Evolutionary conservation across 83 land plant genomes (phyloP).

Genomic region (Isoetes engelmannii): DNA sequence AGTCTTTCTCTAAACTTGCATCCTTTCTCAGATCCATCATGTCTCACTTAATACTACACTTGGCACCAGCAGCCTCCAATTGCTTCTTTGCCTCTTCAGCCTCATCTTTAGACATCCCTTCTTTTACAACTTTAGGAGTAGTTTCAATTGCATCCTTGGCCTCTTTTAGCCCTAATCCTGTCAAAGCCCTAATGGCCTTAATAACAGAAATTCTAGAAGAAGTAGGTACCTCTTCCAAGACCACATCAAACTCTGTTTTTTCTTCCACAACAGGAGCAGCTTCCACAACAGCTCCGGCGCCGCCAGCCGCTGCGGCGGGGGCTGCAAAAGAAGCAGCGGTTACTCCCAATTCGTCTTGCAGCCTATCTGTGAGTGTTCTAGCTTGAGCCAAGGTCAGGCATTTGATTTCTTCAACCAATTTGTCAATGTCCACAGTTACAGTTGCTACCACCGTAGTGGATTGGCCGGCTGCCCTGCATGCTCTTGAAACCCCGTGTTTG

Average conservation of each 20-base stretch:
- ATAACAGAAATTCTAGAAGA: constrained; percentile 62
- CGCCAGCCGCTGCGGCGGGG: constrained; percentile 42
- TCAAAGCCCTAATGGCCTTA: constrained; percentile 62
- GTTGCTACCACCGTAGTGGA: constrained; percentile 29
- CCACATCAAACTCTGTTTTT: constrained; percentile 83
- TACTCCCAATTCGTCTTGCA: constrained; percentile 64
- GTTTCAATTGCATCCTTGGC: constrained; percentile 85
- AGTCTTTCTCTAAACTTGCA: too few relatives aligned
- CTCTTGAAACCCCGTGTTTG: too few relatives aligned
- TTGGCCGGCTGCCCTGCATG: not conserved
- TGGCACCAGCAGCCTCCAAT: constrained; percentile 81
- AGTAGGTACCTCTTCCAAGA: constrained; percentile 73
- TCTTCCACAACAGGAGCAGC: constrained; percentile 53
- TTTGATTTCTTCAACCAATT: constrained; percentile 37
- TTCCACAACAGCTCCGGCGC: constrained; percentile 28
- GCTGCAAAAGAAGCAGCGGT: constrained; percentile 53
- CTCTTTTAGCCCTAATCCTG: constrained; percentile 72
- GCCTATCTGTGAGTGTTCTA: constrained; percentile 45
- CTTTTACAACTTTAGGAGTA: constrained; percentile 75
- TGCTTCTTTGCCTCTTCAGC: constrained; percentile 85
- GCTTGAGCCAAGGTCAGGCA: constrained; percentile 60
- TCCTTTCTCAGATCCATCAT: too few relatives aligned
- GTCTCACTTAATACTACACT: too few relatives aligned
- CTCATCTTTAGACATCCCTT: constrained; percentile 56
- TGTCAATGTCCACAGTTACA: constrained; percentile 38